phyloP scores from a whole-genome alignment of 495 filamentous ascomycete species.

The Hyaloscypha hepaticicola region DNA sequence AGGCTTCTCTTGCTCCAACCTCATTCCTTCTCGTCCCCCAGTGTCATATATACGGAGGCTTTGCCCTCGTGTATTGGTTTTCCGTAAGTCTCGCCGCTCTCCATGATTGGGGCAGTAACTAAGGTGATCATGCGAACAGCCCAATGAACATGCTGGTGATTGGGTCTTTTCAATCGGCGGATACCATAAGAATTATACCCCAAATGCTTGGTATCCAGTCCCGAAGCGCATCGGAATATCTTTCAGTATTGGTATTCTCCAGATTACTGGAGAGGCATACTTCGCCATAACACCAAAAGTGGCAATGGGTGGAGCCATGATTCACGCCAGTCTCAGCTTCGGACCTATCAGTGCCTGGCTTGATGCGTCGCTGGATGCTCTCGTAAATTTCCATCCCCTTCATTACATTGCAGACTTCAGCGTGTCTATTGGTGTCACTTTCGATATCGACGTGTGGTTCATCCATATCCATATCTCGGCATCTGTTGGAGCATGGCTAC shows the following conservation, averaged over 20 bases:
- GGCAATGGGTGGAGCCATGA: constrained; percentile 45
- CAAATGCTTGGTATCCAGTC: constrained; percentile 42
- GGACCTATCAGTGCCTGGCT: background rate
- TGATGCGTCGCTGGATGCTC: constrained; percentile 17
- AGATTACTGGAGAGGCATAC: constrained; percentile 45
- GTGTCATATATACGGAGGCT: constrained; percentile 50
- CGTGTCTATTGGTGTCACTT: background rate
- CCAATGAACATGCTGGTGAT: constrained; percentile 39
- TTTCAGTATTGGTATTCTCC: constrained; percentile 38
- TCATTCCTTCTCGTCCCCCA: constrained; percentile 31
- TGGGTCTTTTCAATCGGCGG: constrained; percentile 55
- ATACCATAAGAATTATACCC: constrained; percentile 44
- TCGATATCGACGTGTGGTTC: background rate
- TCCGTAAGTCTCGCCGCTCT: too few species aligned
- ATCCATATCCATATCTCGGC: background rate
- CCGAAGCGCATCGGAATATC: constrained; percentile 45
- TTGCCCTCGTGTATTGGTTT: constrained; percentile 51
- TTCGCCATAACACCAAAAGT: constrained; percentile 53
- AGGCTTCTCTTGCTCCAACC: constrained; percentile 43
- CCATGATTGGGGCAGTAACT: too few species aligned
- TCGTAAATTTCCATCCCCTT: background rate
- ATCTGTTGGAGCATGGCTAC: constrained; percentile 38
- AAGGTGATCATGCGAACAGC: too few species aligned
- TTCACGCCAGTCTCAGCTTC: background rate
- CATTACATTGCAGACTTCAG: background rate